Evolutionary conservation across 2,329 filamentous ascomycete genomes (phyloP).

Genomic region (Diaporthe longicolla): DNA sequence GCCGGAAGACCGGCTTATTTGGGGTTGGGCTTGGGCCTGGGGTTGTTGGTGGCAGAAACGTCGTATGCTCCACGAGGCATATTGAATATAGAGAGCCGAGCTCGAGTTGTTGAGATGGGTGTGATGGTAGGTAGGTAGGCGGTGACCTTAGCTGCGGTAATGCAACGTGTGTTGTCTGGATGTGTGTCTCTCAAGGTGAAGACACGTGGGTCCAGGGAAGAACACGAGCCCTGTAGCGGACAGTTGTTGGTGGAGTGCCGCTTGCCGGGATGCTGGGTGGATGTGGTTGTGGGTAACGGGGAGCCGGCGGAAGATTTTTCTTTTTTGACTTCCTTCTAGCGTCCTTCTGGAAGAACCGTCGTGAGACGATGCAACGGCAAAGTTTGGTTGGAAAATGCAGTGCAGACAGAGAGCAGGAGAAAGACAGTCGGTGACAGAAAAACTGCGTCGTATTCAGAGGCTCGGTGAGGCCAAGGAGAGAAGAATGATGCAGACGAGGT

Average conservation of each 20-base stretch:
- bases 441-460: background rate
- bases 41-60: conserved; percentile 42
- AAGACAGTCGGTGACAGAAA: background rate
- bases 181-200: background rate
- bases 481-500: conserved; percentile 1
- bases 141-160: background rate
- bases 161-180: conserved; percentile 3
- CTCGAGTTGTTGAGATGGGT: background rate
- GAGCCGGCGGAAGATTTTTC: conserved; percentile 24
- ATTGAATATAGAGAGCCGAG: background rate
- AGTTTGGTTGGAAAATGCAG: conserved; percentile 12
- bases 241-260: conserved; percentile 31
- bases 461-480: conserved; percentile 4
- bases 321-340: conserved; percentile 39
- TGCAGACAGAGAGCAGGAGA: background rate
- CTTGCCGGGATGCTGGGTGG: conserved; percentile 22
- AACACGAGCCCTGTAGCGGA: conserved; percentile 11
- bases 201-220: conserved; percentile 17
- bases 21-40: conserved; percentile 42
- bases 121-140: background rate
- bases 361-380: conserved; percentile 14
- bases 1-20: conserved; percentile 34
- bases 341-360: conserved; percentile 36
- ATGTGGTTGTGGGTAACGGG: conserved; percentile 28
- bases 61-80: conserved; percentile 43